Conservation (phyloP, 2,329 filamentous ascomycete species). For the Incumbomyces lentus region DNA sequence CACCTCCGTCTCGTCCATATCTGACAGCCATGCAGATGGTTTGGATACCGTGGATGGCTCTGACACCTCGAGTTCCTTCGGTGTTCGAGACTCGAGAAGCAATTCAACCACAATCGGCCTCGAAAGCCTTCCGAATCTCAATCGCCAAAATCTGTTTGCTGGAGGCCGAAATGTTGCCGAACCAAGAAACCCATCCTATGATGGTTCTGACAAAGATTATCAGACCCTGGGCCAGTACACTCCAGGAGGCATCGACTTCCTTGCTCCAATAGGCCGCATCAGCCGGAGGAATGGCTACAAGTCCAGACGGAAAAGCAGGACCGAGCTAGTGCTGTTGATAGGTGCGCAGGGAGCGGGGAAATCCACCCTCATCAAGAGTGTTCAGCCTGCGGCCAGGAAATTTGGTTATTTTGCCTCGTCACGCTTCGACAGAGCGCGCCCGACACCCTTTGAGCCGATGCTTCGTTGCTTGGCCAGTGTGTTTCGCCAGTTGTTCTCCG, state of each 20-base stretch:
- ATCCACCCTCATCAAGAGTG: constrained; percentile 48
- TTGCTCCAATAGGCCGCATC: constrained; percentile 19
- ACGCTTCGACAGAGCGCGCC: constrained; percentile 50
- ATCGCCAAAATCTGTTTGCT: background rate
- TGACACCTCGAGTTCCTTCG: constrained; percentile 39
- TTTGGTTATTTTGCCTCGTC: constrained; percentile 51
- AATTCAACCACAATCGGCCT: constrained; percentile 27
- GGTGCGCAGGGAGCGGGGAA: constrained; percentile 51
- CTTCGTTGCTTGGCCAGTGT: constrained; percentile 50
- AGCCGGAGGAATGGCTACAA: constrained; percentile 38
- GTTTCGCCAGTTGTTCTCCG: constrained; percentile 55
- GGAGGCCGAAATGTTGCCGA: constrained; percentile 12
- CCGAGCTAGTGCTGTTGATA: constrained; percentile 48
- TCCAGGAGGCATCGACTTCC: constrained; percentile 25
- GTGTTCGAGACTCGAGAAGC: constrained; percentile 27
- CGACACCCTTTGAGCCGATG: constrained; percentile 52
- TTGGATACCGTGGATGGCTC: constrained; percentile 42
- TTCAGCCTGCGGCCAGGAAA: constrained; percentile 47
- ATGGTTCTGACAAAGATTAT: constrained; percentile 29
- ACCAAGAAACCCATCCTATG: constrained; percentile 11
- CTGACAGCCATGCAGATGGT: constrained; percentile 40
- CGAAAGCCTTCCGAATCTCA: constrained; percentile 1
- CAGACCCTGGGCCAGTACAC: constrained; percentile 22
- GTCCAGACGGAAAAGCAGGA: constrained; percentile 44
- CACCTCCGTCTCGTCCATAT: constrained; percentile 44